phyloP scores from a whole-genome alignment of 306 rosid species.

The Dalbergia cultrata region DNA sequence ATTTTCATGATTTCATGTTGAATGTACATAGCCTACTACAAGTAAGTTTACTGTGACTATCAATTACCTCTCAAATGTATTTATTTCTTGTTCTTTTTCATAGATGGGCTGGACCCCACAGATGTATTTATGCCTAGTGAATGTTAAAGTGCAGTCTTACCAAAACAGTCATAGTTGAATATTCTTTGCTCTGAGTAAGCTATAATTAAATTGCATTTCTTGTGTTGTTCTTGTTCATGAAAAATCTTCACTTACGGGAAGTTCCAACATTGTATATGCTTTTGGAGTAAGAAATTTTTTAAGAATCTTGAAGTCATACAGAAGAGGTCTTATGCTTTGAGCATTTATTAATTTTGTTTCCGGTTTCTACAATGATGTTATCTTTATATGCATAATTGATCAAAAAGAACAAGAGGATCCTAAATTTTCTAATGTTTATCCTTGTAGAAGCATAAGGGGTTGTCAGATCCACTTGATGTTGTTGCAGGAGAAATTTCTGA shows the following conservation, averaged over 20 bases:
- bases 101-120: slow-evolving; percentile 19
- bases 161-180: slow-evolving; percentile 3
- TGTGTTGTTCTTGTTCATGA: slow-evolving; percentile 9
- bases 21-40: slow-evolving; percentile 89
- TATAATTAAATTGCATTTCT: slow-evolving; percentile 27
- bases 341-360: slow-evolving; percentile 31
- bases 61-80: slow-evolving; percentile 23
- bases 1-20: slow-evolving; percentile 98
- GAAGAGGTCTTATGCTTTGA: slow-evolving; percentile 26
- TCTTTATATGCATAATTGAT: slow-evolving; percentile 35
- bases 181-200: not conserved
- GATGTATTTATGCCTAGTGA: not conserved
- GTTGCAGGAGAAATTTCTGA: slow-evolving; percentile 93
- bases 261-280: slow-evolving; percentile 28
- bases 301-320: not conserved
- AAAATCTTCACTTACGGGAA: slow-evolving; percentile 4
- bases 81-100: slow-evolving; percentile 11
- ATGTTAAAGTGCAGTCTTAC: slow-evolving; percentile 17
- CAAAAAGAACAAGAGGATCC: slow-evolving; percentile 29
- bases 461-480: slow-evolving; percentile 93
- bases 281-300: slow-evolving; percentile 26
- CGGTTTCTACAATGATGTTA: slow-evolving; percentile 22
- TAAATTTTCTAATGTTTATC: slow-evolving; percentile 44
- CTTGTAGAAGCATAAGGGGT: slow-evolving; percentile 86
- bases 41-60: slow-evolving; percentile 61